These are phyloP conservation scores for Acidiella bohemica DNA, from an alignment of 495 filamentous ascomycete genomes.

Conservation along the genomic window DNA sequence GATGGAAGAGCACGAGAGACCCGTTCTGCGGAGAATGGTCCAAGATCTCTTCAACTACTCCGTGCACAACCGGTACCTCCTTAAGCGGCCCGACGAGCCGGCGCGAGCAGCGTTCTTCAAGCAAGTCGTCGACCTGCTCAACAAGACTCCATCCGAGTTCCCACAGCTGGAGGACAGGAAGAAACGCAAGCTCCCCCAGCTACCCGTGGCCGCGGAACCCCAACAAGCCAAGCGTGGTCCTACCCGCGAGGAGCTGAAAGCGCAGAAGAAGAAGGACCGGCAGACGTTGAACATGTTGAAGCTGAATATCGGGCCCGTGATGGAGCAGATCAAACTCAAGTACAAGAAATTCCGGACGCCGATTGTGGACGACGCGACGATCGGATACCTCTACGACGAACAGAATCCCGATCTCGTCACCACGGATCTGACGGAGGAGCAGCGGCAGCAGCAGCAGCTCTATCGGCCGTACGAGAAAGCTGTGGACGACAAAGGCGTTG, in stretches of 20 bases:
- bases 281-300: slow-evolving; percentile 73
- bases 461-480: slow-evolving; percentile 62
- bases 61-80: slow-evolving; percentile 54
- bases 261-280: slow-evolving; percentile 66
- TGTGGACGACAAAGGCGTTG: slow-evolving; percentile 59
- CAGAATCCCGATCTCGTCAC: slow-evolving; percentile 65
- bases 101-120: slow-evolving; percentile 65
- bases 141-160: slow-evolving; percentile 67
- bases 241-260: slow-evolving; percentile 65
- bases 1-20: slow-evolving; percentile 3
- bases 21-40: slow-evolving; percentile 51
- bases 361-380: slow-evolving; percentile 55
- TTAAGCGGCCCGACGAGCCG: slow-evolving; percentile 48
- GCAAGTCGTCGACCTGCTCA: slow-evolving; percentile 56
- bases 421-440: slow-evolving; percentile 54
- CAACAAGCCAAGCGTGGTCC: slow-evolving; percentile 29
- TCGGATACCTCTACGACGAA: slow-evolving; percentile 71
- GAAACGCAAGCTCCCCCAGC: slow-evolving; percentile 61
- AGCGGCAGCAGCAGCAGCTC: slow-evolving; percentile 36
- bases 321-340: slow-evolving; percentile 81
- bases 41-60: slow-evolving; percentile 75
- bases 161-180: slow-evolving; percentile 75
- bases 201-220: slow-evolving; percentile 45
- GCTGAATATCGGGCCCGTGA: slow-evolving; percentile 73
- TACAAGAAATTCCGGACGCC: slow-evolving; percentile 74